Evolutionary conservation across 257 asterid species (phyloP).

Genomic region (Fraxinus excelsior): DNA sequence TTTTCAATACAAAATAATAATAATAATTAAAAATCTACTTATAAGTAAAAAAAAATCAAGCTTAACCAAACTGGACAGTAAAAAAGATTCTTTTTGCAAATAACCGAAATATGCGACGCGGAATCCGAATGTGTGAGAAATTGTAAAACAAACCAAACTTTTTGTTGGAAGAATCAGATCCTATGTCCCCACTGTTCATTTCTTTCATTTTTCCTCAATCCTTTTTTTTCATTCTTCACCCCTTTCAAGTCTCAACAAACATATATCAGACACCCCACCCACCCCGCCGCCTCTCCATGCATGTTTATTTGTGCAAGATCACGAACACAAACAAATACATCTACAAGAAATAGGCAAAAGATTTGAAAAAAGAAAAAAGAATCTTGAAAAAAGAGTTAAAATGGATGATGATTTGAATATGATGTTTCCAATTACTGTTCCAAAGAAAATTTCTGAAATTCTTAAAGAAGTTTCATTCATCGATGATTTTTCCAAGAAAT

Average conservation of each 20-base stretch:
- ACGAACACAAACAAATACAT: not conserved
- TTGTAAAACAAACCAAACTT: constrained; percentile 23
- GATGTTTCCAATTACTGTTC: constrained; percentile 22
- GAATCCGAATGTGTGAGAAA: constrained; percentile 23
- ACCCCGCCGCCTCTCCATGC: not conserved
- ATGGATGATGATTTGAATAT: constrained; percentile 34
- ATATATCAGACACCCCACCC: constrained; percentile 17
- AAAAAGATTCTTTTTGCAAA: constrained; percentile 4
- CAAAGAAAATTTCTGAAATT: constrained; percentile 32
- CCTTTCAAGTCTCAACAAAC: not conserved
- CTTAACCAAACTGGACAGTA: not conserved
- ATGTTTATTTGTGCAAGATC: constrained; percentile 1
- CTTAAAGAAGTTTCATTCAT: constrained; percentile 31
- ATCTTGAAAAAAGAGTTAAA: not conserved
- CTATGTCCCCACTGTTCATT: not conserved
- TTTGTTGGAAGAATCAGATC: constrained; percentile 11
- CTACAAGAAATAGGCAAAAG: not conserved
- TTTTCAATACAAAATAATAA: too few relatives aligned
- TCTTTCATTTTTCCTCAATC: not conserved
- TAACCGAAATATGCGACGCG: constrained; percentile 36
- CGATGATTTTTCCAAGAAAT: constrained; percentile 27
- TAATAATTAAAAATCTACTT: not conserved
- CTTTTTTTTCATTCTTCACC: constrained; percentile 16
- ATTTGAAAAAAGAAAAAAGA: not conserved
- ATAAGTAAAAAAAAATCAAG: not conserved